Conservation (phyloP, 495 filamentous ascomycete genomes). For the Glonium stellatum region DNA sequence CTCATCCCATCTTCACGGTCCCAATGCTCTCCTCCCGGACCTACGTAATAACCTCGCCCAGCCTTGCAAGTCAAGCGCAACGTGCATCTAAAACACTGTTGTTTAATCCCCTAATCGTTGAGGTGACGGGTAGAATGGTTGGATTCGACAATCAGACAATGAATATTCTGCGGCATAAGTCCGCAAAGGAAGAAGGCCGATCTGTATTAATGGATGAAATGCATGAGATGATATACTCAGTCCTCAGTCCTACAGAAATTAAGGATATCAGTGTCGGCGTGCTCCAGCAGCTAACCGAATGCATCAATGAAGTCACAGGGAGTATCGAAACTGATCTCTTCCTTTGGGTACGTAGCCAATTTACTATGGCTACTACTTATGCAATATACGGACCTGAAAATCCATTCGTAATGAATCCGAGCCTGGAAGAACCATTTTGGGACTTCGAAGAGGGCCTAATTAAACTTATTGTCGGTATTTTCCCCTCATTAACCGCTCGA, state of each 20-base stretch:
- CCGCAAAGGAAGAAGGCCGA: slow-evolving; percentile 15
- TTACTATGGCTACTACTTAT: slow-evolving; percentile 10
- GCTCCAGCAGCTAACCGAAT: slow-evolving; percentile 23
- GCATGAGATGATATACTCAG: slow-evolving; percentile 25
- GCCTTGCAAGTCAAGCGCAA: slow-evolving; percentile 40
- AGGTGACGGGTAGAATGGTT: slow-evolving; percentile 25
- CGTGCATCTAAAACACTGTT: slow-evolving; percentile 38
- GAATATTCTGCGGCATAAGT: slow-evolving; percentile 11
- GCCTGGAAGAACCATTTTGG: slow-evolving; percentile 29
- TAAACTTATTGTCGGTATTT: slow-evolving; percentile 16
- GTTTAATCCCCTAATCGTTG: slow-evolving; percentile 34
- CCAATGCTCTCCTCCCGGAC: slow-evolving; percentile 39
- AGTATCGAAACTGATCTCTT: slow-evolving; percentile 12
- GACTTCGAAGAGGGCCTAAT: slow-evolving; percentile 25
- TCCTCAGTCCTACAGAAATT: slow-evolving; percentile 22
- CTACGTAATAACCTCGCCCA: slow-evolving; percentile 42
- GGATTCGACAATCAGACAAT: slow-evolving; percentile 19
- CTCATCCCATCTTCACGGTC: slow-evolving; percentile 40
- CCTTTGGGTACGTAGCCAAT: slow-evolving; percentile 6
- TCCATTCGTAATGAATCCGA: slow-evolving; percentile 27
- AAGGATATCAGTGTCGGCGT: slow-evolving; percentile 36
- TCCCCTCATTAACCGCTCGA: slow-evolving; percentile 21
- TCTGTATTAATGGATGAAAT: slow-evolving; percentile 15
- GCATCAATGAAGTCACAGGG: slow-evolving; percentile 12
- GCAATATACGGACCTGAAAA: slow-evolving; percentile 32